Conservation (phyloP, 805 yeast species). For the Cyberlindnera mrakii region DNA sequence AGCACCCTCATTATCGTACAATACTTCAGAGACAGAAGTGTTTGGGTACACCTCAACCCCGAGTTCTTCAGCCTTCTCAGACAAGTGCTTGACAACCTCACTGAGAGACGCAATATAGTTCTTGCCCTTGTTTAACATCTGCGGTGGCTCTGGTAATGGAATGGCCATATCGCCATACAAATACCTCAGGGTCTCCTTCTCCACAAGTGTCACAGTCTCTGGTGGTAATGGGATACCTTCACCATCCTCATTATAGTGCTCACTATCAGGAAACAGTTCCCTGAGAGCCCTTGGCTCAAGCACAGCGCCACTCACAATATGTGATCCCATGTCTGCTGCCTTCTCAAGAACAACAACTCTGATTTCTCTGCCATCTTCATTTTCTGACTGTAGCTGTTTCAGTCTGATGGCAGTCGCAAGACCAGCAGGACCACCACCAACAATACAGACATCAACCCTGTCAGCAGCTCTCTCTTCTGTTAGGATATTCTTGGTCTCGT, state of each 20-base stretch:
- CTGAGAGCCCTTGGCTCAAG: slow-evolving; percentile 83
- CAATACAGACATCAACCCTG: slow-evolving; percentile 88
- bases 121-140: slow-evolving; percentile 70
- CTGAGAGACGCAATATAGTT: slow-evolving; percentile 83
- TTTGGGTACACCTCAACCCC: slow-evolving; percentile 95
- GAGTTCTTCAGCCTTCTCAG: slow-evolving; percentile 85
- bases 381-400: slow-evolving; percentile 74
- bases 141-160: slow-evolving; percentile 91
- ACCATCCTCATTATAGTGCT: slow-evolving; percentile 42
- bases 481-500: slow-evolving; percentile 42
- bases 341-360: slow-evolving; percentile 89
- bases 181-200: slow-evolving; percentile 67
- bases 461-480: slow-evolving; percentile 73
- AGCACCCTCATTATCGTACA: slow-evolving; percentile 54
- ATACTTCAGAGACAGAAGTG: slow-evolving; percentile 74
- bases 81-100: slow-evolving; percentile 72
- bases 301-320: slow-evolving; percentile 90
- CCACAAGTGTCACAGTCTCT: slow-evolving; percentile 68
- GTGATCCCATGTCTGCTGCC: slow-evolving; percentile 89
- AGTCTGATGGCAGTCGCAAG: slow-evolving; percentile 86
- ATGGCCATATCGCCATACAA: slow-evolving; percentile 54
- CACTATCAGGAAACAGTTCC: slow-evolving; percentile 75
- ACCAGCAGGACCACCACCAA: slow-evolving; percentile 98
- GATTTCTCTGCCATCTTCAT: slow-evolving; percentile 51
- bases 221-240: slow-evolving; percentile 71